Evolutionary conservation across 495 filamentous ascomycete species (phyloP).

Genomic region (Aspergillus panamensis): DNA sequence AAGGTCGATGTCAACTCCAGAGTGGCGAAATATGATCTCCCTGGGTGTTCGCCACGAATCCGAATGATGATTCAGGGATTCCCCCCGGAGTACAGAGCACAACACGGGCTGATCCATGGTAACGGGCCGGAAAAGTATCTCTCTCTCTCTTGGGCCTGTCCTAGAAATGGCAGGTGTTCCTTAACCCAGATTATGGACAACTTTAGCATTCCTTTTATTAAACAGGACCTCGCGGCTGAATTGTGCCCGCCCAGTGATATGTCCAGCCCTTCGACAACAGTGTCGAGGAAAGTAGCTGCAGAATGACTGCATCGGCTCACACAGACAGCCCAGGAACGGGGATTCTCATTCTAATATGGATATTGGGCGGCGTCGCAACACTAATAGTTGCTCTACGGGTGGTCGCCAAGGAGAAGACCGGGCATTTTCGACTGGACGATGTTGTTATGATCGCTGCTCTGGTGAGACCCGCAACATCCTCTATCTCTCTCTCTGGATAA

Average conservation of each 20-base stretch:
- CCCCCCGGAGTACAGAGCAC: too few relatives aligned
- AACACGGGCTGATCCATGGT: too few relatives aligned
- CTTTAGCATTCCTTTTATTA: background rate
- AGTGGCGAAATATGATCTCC: too few relatives aligned
- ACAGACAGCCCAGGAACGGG: background rate
- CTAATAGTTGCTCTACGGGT: slow-evolving; percentile 1
- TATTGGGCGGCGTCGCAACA: background rate
- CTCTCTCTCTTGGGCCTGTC: too few relatives aligned
- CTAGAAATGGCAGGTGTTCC: too few relatives aligned
- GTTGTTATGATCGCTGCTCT: slow-evolving; percentile 2
- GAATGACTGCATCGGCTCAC: background rate
- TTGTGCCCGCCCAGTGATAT: background rate
- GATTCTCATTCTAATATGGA: background rate
- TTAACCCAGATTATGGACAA: background rate
- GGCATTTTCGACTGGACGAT: slow-evolving; percentile 5
- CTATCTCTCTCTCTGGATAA: background rate
- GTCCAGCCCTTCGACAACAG: background rate
- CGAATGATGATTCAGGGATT: too few relatives aligned
- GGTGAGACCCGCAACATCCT: background rate
- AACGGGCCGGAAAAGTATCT: too few relatives aligned
- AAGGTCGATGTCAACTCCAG: background rate
- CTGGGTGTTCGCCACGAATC: too few relatives aligned
- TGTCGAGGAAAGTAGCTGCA: too few relatives aligned
- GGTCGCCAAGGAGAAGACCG: slow-evolving; percentile 3
- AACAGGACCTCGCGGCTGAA: background rate